Percentiles rank a stretch among this genome's conserved stretches.
These are phyloP conservation scores for Phytophthora macrochlamydospora DNA, from an alignment of 352 stramenopile genomes.

Conservation along the genomic window DNA sequence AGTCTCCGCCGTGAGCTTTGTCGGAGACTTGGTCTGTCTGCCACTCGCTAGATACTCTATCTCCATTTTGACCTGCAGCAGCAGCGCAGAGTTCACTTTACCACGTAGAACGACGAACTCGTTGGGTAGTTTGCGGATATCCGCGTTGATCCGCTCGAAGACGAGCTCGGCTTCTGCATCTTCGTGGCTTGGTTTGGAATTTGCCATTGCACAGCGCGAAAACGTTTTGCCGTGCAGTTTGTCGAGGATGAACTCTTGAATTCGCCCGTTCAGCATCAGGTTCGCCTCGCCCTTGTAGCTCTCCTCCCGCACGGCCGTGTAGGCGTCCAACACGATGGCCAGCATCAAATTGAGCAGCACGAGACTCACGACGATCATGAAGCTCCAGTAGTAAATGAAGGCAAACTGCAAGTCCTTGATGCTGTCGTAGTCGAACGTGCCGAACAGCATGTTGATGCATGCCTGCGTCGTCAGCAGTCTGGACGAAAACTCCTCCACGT, in stretches of 20 bases:
- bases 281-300: slow-evolving; percentile 11
- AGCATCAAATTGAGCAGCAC: slow-evolving; percentile 75
- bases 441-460: slow-evolving; percentile 67
- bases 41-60: background rate
- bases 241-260: background rate
- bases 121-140: slow-evolving; percentile 1
- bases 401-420: slow-evolving; percentile 41
- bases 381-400: slow-evolving; percentile 63
- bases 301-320: slow-evolving; percentile 38
- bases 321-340: slow-evolving; percentile 62
- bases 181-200: background rate
- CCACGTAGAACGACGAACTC: background rate
- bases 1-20: background rate
- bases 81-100: background rate
- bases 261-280: background rate
- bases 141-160: background rate
- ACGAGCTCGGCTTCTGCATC: background rate
- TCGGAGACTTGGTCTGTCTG: background rate
- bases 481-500: slow-evolving; percentile 48
- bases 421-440: slow-evolving; percentile 50
- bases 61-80: background rate
- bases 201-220: no score
- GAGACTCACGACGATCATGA: slow-evolving; percentile 62
- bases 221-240: background rate
- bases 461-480: slow-evolving; percentile 34